Base-by-base conservation (phyloP, 495 filamentous ascomycete genomes). In the Penicillium subrubescens region DNA sequence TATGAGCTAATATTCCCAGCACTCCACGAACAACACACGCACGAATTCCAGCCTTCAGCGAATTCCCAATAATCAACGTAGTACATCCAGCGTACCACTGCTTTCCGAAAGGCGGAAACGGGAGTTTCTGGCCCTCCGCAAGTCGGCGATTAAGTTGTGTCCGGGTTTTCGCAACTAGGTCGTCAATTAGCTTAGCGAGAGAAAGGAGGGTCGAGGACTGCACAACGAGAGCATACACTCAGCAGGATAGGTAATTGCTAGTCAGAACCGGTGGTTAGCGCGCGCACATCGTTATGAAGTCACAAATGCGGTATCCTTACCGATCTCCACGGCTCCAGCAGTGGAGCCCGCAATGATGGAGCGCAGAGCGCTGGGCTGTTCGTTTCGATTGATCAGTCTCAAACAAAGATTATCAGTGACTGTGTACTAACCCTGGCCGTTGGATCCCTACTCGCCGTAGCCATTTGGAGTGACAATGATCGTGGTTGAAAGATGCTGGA, bases 41-140 rank as follows among this genome's bases (percentile, higher is more conserved):
- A 93, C 94, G 88, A 67, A 99, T 93, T 56, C 95, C 95, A 43
- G 96, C 95, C 77, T 99, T 99, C 64, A 93, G 78, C 31, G 93
- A 94, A 80, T 99, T 99, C 57, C 95, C 95, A 66, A 98, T 93
- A 54, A 99, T 95, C 75, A 98, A 80, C 27, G 95, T 97, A 23
- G 95, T 98, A 80, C 95, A 99, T 39, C 95, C 95, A 39, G 95
- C 95, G 73, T 98, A 99, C 95, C 95, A 99, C 70, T 96, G 93
- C 60, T 75, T 81, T 34, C 96, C 96, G 67, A 98, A 98, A 29
- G 92, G 91, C 35, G 95, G 95, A 90, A 92, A 97, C 51, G 94
- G 93, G n/a, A 97, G 84, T 80, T 95, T 97, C 79, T 94, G 80
- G 48, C 88, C 88, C 60, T 90, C 87, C 29, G 90, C 80, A 70